Percentiles rank a stretch among this genome's conserved stretches.
Evolutionary conservation across 805 yeast species (phyloP).

Genomic region (Wickerhamiella musiphila): DNA sequence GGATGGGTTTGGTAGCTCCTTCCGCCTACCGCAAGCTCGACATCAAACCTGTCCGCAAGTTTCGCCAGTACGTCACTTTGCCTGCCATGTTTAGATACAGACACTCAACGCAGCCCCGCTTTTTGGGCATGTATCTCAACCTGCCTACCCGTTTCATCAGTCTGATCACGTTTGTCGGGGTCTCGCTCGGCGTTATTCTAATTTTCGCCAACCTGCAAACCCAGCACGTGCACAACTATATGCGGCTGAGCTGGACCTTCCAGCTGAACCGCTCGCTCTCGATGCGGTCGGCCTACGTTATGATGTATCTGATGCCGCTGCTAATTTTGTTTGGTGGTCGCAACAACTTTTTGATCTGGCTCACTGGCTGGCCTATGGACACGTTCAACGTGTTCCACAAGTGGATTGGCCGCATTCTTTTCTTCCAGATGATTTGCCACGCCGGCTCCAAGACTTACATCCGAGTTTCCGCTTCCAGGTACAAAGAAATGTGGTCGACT

Average conservation of each 20-base stretch:
- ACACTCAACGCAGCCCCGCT: neutral
- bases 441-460: conserved; percentile 11
- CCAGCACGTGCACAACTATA: neutral
- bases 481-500: conserved; percentile 6
- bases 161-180: conserved; percentile 21
- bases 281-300: conserved; percentile 8
- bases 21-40: neutral
- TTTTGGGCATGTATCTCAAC: conserved; percentile 6
- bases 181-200: conserved; percentile 20
- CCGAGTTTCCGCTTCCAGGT: conserved; percentile 6
- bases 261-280: conserved; percentile 6
- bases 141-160: conserved; percentile 28
- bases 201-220: conserved; percentile 8
- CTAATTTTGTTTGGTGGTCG: conserved; percentile 38
- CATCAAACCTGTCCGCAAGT: neutral
- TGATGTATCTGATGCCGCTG: conserved; percentile 15
- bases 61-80: neutral
- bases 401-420: conserved; percentile 18
- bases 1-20: neutral
- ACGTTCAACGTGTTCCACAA: conserved; percentile 42
- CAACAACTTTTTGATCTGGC: conserved; percentile 43
- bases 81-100: neutral
- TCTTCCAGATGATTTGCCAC: conserved; percentile 16
- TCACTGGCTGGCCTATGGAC: conserved; percentile 44
- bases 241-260: neutral